phyloP scores from a whole-genome alignment of 1,139 yeast genomes.

The Martiniozyma asiatica region DNA sequence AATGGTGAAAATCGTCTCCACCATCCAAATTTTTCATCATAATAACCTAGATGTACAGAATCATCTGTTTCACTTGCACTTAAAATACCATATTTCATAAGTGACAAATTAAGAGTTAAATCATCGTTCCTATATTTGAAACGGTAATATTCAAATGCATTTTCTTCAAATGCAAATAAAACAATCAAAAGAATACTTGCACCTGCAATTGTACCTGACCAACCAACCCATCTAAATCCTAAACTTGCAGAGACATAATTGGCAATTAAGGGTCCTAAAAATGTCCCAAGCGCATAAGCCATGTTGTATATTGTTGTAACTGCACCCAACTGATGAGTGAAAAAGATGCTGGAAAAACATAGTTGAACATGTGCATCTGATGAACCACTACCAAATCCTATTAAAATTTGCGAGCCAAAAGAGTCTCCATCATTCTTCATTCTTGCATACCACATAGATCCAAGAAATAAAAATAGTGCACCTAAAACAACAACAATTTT shows the following conservation, averaged over 20 bases:
- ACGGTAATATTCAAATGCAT: conserved; percentile 53
- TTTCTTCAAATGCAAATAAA: conserved; percentile 57
- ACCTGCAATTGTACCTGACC: conserved; percentile 57
- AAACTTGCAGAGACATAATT: conserved; percentile 20
- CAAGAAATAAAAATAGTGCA: conserved; percentile 22
- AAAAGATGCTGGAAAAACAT: conserved; percentile 26
- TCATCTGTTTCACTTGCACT: conserved; percentile 14
- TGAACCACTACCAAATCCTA: conserved; percentile 26
- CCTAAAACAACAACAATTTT: conserved; percentile 25
- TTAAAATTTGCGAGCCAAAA: conserved; percentile 28
- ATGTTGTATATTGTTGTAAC: conserved; percentile 29
- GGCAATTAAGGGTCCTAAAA: conserved; percentile 28
- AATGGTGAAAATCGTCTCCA: conserved; percentile 21
- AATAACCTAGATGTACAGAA: conserved; percentile 15
- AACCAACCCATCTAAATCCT: conserved; percentile 30
- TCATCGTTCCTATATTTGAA: conserved; percentile 29
- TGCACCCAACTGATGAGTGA: conserved; percentile 29
- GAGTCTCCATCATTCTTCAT: conserved; percentile 23
- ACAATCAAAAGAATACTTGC: conserved; percentile 44
- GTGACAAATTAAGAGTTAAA: conserved; percentile 12
- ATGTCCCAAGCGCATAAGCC: conserved; percentile 29
- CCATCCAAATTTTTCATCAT: conserved; percentile 20
- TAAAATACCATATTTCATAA: conserved; percentile 15
- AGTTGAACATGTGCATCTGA: conserved; percentile 31
- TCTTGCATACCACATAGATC: conserved; percentile 27